Evolutionary conservation across 169 alveolate species (phyloP).

Genomic region (Perkinsus marinus): DNA sequence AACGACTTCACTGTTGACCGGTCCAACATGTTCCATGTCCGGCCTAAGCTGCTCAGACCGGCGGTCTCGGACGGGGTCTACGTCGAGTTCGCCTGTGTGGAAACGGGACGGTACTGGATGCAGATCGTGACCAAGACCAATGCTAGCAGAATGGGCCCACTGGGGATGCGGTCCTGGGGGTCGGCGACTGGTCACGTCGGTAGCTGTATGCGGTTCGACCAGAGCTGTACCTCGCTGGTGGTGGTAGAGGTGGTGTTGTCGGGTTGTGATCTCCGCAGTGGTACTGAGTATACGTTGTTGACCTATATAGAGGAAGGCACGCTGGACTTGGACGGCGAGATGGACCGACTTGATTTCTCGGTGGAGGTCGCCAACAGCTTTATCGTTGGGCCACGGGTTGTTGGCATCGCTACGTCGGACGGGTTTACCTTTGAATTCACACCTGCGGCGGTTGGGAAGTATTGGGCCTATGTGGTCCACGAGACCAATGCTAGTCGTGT

Average conservation of each 20-base stretch:
- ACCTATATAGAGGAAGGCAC: constrained; percentile 4
- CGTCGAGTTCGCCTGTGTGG: neutral
- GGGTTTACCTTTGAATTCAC: neutral
- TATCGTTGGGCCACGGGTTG: neutral
- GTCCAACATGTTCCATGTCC: neutral
- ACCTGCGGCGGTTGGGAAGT: neutral
- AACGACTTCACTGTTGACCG: neutral
- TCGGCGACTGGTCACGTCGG: neutral
- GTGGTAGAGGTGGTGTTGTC: neutral
- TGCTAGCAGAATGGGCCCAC: neutral
- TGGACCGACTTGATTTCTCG: neutral
- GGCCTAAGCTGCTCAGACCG: neutral
- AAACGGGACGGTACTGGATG: neutral
- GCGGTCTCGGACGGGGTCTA: neutral
- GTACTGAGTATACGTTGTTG: neutral
- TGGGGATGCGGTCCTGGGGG: neutral
- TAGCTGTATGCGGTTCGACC: neutral
- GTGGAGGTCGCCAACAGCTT: neutral
- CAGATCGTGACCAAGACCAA: neutral
- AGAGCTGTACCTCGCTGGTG: neutral
- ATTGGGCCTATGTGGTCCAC: neutral
- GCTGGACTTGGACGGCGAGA: neutral
- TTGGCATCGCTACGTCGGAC: neutral
- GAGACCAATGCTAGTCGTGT: neutral
- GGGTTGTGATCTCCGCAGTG: neutral